Percentiles rank a stretch among this genome's conserved stretches.
phyloP scores from a whole-genome alignment of 75 land plant species.

The Pinus tabuliformis region DNA sequence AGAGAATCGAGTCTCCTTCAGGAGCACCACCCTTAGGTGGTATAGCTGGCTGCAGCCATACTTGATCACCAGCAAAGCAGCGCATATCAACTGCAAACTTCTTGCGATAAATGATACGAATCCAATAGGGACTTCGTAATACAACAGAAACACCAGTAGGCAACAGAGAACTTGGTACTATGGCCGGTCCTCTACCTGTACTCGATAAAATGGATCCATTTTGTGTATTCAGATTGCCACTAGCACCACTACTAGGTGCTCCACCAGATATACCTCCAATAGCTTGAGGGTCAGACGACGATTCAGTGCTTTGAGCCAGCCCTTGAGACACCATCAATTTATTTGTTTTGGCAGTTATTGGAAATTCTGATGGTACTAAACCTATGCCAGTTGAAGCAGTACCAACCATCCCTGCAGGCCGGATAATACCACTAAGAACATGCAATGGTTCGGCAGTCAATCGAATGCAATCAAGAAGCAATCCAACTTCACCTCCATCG shows the following conservation, averaged over 20 bases:
- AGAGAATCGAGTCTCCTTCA: constrained; percentile 88
- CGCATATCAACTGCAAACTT: constrained; percentile 98
- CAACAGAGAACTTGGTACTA: constrained; percentile 96
- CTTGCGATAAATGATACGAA: constrained; percentile 89
- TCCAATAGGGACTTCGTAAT: constrained; percentile 90
- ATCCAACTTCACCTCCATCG: constrained; percentile 88
- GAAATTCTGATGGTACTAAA: constrained; percentile 16
- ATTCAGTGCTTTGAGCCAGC: constrained; percentile 28
- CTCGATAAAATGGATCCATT: constrained; percentile 64
- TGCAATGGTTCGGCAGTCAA: constrained; percentile 96
- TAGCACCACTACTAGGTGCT: constrained; percentile 20
- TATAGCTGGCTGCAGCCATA: constrained; percentile 99
- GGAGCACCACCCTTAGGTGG: constrained; percentile 82
- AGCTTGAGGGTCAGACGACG: constrained; percentile 24
- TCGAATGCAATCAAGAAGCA: constrained; percentile 89
- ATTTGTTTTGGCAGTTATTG: constrained; percentile 30
- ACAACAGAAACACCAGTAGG: constrained; percentile 98
- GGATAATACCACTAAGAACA: constrained; percentile 90
- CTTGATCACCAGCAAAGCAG: constrained; percentile 98
- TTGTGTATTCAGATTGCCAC: constrained; percentile 43
- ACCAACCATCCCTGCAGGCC: constrained; percentile 85
- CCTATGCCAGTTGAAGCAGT: constrained; percentile 43
- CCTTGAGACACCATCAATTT: constrained; percentile 42
- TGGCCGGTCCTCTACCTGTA: constrained; percentile 83
- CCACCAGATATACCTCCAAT: constrained; percentile 23